phyloP scores from a whole-genome alignment of 1,284 basidiomycete species.

The Sanghuangporus weigelae region DNA sequence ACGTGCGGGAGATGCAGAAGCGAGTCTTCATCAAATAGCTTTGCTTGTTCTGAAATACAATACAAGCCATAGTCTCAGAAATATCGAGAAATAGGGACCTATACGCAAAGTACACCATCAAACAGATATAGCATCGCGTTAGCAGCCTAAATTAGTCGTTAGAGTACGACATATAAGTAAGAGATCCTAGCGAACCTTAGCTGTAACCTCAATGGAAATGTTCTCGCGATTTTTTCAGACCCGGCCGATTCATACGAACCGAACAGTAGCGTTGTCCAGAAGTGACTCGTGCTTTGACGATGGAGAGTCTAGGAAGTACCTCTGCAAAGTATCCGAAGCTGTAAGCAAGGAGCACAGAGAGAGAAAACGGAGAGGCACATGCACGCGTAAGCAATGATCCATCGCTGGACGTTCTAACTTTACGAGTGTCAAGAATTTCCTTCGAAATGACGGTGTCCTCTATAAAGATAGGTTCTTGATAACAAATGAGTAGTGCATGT shows the following conservation, averaged over 20 bases:
- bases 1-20: too few species aligned
- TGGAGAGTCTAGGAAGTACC: constrained; percentile 37
- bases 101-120: constrained; percentile 48
- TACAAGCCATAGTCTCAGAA: neutral
- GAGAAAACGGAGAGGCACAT: constrained; percentile 50
- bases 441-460: constrained; percentile 53
- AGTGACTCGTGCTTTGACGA: constrained; percentile 42
- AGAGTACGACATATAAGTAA: constrained; percentile 1
- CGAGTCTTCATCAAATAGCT: too few species aligned
- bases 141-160: constrained; percentile 38
- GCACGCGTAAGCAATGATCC: constrained; percentile 64
- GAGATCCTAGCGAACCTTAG: constrained; percentile 40
- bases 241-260: too few species aligned
- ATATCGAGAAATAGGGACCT: neutral
- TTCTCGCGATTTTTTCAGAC: too few species aligned
- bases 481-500: constrained; percentile 31
- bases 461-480: constrained; percentile 43
- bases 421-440: constrained; percentile 34
- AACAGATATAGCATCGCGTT: constrained; percentile 71
- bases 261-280: constrained; percentile 46
- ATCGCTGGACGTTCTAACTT: constrained; percentile 59
- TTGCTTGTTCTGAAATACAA: neutral
- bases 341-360: neutral
- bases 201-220: constrained; percentile 47
- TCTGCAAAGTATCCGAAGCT: constrained; percentile 26